Percentiles rank a stretch among this genome's conserved stretches.
phyloP scores from a whole-genome alignment of 1,139 yeast species.

The Kluyveromyces marxianus region DNA sequence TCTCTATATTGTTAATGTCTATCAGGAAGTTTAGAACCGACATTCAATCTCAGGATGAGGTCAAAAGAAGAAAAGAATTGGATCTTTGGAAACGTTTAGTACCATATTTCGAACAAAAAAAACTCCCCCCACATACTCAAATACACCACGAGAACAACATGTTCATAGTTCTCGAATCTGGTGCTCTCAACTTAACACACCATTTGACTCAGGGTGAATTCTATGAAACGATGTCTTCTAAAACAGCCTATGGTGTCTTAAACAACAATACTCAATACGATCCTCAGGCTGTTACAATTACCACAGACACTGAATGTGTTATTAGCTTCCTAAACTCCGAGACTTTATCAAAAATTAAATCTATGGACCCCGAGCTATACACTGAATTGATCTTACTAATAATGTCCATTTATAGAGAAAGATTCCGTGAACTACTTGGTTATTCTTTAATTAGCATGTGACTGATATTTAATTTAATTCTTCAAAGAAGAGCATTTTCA shows the following conservation, averaged over 20 bases:
- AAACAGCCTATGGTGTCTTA: slow-evolving; percentile 71
- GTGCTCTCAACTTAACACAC: slow-evolving; percentile 59
- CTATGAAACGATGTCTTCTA: slow-evolving; percentile 75
- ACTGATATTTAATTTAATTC: neutral
- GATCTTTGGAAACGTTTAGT: slow-evolving; percentile 25
- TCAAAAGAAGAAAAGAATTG: slow-evolving; percentile 19
- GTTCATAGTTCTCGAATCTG: slow-evolving; percentile 73
- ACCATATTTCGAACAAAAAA: slow-evolving; percentile 19
- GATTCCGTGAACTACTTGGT: slow-evolving; percentile 68
- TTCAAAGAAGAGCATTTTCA: neutral
- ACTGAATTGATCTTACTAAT: slow-evolving; percentile 63
- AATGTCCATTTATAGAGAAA: slow-evolving; percentile 57
- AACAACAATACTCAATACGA: slow-evolving; percentile 13
- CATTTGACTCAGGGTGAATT: slow-evolving; percentile 50
- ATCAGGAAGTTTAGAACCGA: slow-evolving; percentile 29
- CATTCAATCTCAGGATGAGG: slow-evolving; percentile 28
- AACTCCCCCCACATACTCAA: slow-evolving; percentile 16
- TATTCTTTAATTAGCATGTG: slow-evolving; percentile 49
- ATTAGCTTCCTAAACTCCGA: slow-evolving; percentile 63
- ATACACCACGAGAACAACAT: slow-evolving; percentile 23
- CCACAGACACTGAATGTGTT: slow-evolving; percentile 47
- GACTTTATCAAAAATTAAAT: slow-evolving; percentile 38
- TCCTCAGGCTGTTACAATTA: slow-evolving; percentile 21
- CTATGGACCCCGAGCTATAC: slow-evolving; percentile 43
- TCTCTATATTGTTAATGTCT: slow-evolving; percentile 24